These are phyloP conservation scores for Inga laurina DNA, from an alignment of 306 rosid genomes.

Conservation along the genomic window DNA sequence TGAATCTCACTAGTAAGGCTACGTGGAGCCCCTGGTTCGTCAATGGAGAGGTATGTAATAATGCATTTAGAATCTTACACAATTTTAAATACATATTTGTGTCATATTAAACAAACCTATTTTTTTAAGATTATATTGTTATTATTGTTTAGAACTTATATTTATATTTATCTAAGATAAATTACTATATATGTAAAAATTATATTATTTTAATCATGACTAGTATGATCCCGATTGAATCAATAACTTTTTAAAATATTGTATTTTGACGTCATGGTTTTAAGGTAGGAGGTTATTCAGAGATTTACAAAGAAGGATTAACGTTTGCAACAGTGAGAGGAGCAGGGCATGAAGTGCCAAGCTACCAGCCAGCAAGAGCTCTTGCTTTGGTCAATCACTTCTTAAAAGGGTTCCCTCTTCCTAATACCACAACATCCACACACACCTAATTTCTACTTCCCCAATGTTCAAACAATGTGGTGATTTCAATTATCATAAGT, in stretches of 20 bases:
- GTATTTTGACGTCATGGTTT: too few relatives aligned
- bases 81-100: neutral
- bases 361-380: conserved; percentile 75
- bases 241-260: too few relatives aligned
- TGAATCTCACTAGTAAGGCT: conserved; percentile 60
- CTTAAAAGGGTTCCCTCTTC: conserved; percentile 60
- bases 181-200: too few relatives aligned
- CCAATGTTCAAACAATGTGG: neutral
- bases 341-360: conserved; percentile 91
- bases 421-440: conserved; percentile 24
- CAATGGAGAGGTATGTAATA: conserved; percentile 55
- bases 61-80: neutral
- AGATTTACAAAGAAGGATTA: conserved; percentile 41
- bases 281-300: too few relatives aligned
- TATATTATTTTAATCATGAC: too few relatives aligned
- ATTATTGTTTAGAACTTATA: neutral
- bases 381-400: conserved; percentile 70
- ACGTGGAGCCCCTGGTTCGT: conserved; percentile 76
- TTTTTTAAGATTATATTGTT: neutral
- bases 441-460: neutral
- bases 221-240: too few relatives aligned
- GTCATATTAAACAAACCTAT: too few relatives aligned
- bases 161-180: too few relatives aligned
- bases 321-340: conserved; percentile 79
- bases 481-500: neutral